Percentiles rank a stretch among this genome's conserved stretches.
Evolutionary conservation across 495 filamentous ascomycete species (phyloP).

Genomic region (Penicillium manginii): DNA sequence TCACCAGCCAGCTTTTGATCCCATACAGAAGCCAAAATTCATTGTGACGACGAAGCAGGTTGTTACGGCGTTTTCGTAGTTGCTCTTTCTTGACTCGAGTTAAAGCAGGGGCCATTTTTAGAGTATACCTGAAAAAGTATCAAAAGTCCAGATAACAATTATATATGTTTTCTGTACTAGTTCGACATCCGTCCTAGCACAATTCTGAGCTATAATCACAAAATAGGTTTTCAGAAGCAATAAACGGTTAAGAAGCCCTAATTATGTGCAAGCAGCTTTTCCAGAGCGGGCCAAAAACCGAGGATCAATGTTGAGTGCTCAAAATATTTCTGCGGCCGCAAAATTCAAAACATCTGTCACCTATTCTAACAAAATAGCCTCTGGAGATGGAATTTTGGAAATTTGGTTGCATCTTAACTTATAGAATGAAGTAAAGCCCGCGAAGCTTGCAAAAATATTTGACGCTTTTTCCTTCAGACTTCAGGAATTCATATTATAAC

Average conservation of each 20-base stretch:
- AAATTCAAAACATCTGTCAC: background rate
- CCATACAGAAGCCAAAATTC: background rate
- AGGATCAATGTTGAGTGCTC: background rate
- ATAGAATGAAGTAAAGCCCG: background rate
- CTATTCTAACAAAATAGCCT: background rate
- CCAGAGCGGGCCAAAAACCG: background rate
- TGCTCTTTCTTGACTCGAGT: background rate
- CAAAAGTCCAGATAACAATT: background rate
- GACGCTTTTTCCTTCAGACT: background rate
- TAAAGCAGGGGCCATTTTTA: background rate
- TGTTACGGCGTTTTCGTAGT: background rate
- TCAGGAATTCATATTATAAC: background rate
- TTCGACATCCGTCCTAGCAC: background rate
- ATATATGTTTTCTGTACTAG: background rate
- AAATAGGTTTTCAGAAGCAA: background rate
- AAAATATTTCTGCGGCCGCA: background rate
- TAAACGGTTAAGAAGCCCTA: background rate
- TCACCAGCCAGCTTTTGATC: conserved; percentile 6
- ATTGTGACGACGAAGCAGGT: conserved; percentile 1
- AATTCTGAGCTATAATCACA: background rate
- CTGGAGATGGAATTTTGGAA: background rate
- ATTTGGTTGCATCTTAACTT: background rate
- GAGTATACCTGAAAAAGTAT: background rate
- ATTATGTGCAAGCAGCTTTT: too few relatives aligned
- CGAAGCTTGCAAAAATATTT: background rate